Percentiles rank a stretch among this genome's conserved stretches.
Conservation (phyloP, 2,329 filamentous ascomycete genomes). For the Phoma sp. region DNA sequence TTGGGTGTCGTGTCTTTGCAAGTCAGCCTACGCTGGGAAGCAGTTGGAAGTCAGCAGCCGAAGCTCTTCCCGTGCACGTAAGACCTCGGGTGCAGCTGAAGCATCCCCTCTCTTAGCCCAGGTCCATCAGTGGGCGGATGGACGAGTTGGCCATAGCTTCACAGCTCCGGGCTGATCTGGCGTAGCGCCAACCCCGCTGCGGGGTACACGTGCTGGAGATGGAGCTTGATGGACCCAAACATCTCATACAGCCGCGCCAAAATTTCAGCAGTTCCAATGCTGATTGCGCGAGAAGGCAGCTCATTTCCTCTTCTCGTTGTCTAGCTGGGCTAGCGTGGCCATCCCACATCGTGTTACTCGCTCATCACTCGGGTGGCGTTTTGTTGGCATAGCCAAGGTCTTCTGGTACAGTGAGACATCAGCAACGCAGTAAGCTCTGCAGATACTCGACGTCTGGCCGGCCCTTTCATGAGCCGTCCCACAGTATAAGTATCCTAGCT, state of each 20-base stretch:
- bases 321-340: background rate
- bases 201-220: conserved; percentile 4
- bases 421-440: background rate
- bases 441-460: background rate
- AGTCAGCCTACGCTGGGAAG: background rate
- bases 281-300: background rate
- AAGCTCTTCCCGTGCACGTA: background rate
- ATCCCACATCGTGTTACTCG: background rate
- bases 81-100: conserved; percentile 10
- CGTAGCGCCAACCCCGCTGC: conserved; percentile 7
- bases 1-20: background rate
- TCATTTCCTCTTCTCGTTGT: background rate
- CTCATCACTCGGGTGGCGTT: background rate
- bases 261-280: background rate
- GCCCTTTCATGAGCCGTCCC: background rate
- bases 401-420: background rate
- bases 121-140: background rate
- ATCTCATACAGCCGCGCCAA: background rate
- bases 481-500: conserved; percentile 9
- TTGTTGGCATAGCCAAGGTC: background rate
- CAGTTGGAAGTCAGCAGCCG: background rate
- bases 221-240: background rate
- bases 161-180: background rate
- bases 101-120: conserved; percentile 3
- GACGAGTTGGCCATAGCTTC: conserved; percentile 9